A percentile compares a stretch with the other conserved stretches of the same genome.
These are phyloP conservation scores for Zygosaccharomyces bailii DNA, from an alignment of 805 yeast genomes.

Conservation along the genomic window DNA sequence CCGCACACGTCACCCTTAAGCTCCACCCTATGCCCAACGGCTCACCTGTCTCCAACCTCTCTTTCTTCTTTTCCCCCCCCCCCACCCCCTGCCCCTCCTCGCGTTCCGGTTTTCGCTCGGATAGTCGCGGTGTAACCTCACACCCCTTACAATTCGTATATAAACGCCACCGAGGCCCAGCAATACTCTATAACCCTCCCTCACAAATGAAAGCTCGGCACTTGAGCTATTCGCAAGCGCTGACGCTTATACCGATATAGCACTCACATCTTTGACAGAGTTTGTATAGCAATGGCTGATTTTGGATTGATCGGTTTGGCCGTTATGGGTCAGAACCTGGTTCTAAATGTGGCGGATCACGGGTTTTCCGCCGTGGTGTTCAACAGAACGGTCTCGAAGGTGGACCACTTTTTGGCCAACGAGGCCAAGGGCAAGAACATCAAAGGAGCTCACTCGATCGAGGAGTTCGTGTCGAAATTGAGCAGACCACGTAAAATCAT, in stretches of 20 bases:
- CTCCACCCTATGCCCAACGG: too few species aligned
- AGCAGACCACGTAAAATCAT: slow-evolving; percentile 97
- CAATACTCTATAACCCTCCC: not conserved
- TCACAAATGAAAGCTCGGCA: too few species aligned
- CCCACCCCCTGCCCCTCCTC: too few species aligned
- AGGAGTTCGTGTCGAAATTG: slow-evolving; percentile 81
- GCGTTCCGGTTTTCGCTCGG: too few species aligned
- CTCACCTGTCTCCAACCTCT: too few species aligned
- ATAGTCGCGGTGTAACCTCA: too few species aligned
- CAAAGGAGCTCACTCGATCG: slow-evolving; percentile 90
- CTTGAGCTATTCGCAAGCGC: not conserved
- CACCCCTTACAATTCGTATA: not conserved
- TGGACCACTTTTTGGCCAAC: slow-evolving; percentile 86
- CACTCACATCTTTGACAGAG: too few species aligned
- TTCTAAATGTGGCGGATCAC: slow-evolving; percentile 97
- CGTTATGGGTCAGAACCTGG: slow-evolving; percentile 99
- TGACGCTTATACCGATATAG: not conserved
- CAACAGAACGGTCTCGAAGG: slow-evolving; percentile 97
- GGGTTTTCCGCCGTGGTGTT: slow-evolving; percentile 97
- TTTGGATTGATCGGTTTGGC: slow-evolving; percentile 98
- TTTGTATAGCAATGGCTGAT: slow-evolving; percentile 63
- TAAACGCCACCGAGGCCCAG: not conserved
- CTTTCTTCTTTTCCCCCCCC: too few species aligned
- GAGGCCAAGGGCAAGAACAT: slow-evolving; percentile 98
- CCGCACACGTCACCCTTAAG: too few species aligned